Evolutionary conservation across 768 basidiomycete genomes (phyloP).

Genomic region (Rossbeevera mucosa): DNA sequence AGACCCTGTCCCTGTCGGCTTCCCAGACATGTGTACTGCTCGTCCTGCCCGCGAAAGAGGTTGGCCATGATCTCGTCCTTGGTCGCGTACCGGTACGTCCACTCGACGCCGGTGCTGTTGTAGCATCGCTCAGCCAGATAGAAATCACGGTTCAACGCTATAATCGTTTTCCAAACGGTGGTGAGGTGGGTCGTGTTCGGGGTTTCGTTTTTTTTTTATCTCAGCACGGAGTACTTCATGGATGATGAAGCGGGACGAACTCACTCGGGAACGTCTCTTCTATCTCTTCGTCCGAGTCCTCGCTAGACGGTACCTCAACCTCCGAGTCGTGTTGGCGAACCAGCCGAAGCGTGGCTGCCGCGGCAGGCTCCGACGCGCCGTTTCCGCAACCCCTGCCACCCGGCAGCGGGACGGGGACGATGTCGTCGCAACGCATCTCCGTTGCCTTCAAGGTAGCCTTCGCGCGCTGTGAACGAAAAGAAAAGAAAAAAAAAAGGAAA

Average conservation of each 20-base stretch:
- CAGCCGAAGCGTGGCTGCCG: background rate
- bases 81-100: slow-evolving; percentile 32
- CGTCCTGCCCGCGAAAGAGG: slow-evolving; percentile 19
- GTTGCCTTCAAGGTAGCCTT: slow-evolving; percentile 1
- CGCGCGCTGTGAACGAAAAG: slow-evolving; percentile 8
- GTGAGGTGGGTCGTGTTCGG: background rate
- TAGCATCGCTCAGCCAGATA: slow-evolving; percentile 9
- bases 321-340: slow-evolving; percentile 1
- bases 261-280: slow-evolving; percentile 25
- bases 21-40: slow-evolving; percentile 3
- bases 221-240: slow-evolving; percentile 2
- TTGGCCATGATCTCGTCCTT: slow-evolving; percentile 28
- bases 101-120: slow-evolving; percentile 8
- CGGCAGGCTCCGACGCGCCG: slow-evolving; percentile 1
- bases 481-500: background rate
- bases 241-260: slow-evolving; percentile 6
- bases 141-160: slow-evolving; percentile 1
- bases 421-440: background rate
- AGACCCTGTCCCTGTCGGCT: background rate
- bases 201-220: background rate
- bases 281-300: slow-evolving; percentile 17
- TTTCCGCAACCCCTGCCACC: slow-evolving; percentile 1
- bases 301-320: slow-evolving; percentile 10
- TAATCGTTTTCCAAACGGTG: background rate
- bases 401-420: background rate